These are phyloP conservation scores for Ogataea neopini DNA, from an alignment of 805 yeast genomes.

Conservation along the genomic window DNA sequence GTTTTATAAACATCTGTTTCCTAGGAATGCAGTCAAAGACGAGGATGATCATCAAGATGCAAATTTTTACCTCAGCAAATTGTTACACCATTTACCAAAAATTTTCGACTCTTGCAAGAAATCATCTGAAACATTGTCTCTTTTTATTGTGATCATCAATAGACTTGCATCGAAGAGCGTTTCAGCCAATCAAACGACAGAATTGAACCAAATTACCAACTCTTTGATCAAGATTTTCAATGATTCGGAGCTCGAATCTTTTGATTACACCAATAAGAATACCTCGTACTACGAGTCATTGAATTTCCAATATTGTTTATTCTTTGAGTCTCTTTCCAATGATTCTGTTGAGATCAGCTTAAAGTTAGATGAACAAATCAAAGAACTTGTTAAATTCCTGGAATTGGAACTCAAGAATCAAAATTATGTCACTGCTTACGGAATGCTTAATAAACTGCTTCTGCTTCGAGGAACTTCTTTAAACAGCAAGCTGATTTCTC, in stretches of 20 bases:
- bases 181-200: conserved; percentile 17
- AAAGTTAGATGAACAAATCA: conserved; percentile 21
- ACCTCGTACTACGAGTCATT: conserved; percentile 24
- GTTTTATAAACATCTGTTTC: conserved; percentile 22
- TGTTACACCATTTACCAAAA: conserved; percentile 17
- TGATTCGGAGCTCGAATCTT: conserved; percentile 19
- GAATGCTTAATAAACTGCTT: conserved; percentile 14
- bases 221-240: conserved; percentile 24
- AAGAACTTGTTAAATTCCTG: conserved; percentile 16
- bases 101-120: conserved; percentile 23
- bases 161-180: conserved; percentile 17
- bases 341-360: conserved; percentile 20
- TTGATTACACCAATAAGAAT: conserved; percentile 7
- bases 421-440: conserved; percentile 8
- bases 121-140: conserved; percentile 11
- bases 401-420: conserved; percentile 1
- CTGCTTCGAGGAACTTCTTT: conserved; percentile 8
- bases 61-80: conserved; percentile 19
- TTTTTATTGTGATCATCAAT: conserved; percentile 15
- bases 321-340: conserved; percentile 20
- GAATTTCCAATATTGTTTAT: conserved; percentile 18
- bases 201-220: conserved; percentile 13
- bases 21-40: conserved; percentile 12
- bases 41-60: conserved; percentile 18
- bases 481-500: conserved; percentile 6